Evolutionary conservation across 2,329 filamentous ascomycete genomes (phyloP), one percentile per base, ranked within the genome.

Genomic region (Botrytis byssoidea): DNA sequence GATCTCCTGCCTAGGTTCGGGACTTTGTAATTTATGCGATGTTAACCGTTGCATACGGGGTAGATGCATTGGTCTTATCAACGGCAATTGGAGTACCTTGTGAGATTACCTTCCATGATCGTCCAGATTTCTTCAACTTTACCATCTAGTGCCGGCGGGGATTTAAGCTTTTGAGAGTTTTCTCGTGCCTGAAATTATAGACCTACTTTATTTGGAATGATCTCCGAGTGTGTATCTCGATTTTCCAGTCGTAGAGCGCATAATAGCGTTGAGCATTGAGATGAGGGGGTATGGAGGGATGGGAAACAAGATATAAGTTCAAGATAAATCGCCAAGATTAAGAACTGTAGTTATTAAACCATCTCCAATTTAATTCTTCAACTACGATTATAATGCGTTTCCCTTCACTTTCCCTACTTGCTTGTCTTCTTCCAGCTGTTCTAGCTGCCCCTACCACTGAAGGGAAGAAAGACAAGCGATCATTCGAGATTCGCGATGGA

Each of bases 401-500:
- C 66, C 22, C 67, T 44, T 59, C 57, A 40, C 32, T 46, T 51
- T 48, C 76, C 37, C 42, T 77, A 35, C 35, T 70, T 25, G 46
- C 60, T 70, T 55, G 75, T 42, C 63, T 75, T 2, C 69, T 78
- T 29, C 76, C 77, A 55, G 37, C 65, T 20, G 74, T 77, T 42
- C 46, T 77, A 35, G 77, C 77, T 18, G 70, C 77, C 59, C 55
- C 57, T n/a, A 40, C 22, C 37, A 35, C 46, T 4, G 44, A 72
- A 69, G 64, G 29, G 18, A 32, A 61, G 69, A 73, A 74, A 74
- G 80, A 81, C 64, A 82, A 82, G 72, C 76, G 79, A 18, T 81
- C 81, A 5, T 78, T 79, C 59, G 79, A 82, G 32, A 75, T 80
- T 63, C 79, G 80, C 46, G 75, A 83, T 78, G 83, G 83, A 10